Conservation (phyloP, 371 early-diverging fungal genomes). For the Syncephalastrum contaminatum region DNA sequence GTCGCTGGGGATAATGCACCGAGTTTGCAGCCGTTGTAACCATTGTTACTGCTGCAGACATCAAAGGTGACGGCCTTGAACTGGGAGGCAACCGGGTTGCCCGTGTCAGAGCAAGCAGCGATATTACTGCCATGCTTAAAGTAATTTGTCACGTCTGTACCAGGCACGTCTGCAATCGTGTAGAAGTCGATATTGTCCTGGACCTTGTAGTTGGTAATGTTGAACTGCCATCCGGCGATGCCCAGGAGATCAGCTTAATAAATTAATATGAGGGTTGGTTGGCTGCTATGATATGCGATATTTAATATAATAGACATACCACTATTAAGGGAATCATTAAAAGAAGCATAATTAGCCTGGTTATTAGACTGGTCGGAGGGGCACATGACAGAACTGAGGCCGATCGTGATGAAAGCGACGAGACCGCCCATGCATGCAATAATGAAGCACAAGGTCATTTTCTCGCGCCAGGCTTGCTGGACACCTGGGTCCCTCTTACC, state of each 20-base stretch:
- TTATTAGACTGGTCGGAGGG: slow-evolving; percentile 40
- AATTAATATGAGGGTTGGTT: slow-evolving; percentile 6
- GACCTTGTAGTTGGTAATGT: slow-evolving; percentile 28
- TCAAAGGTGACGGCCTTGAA: slow-evolving; percentile 43
- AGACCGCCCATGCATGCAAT: slow-evolving; percentile 61
- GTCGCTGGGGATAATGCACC: slow-evolving; percentile 17
- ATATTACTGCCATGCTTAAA: slow-evolving; percentile 28
- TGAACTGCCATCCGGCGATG: slow-evolving; percentile 36
- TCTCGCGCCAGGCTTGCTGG: slow-evolving; percentile 93
- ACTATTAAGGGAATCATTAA: slow-evolving; percentile 28
- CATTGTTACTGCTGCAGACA: slow-evolving; percentile 44
- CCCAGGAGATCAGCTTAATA: slow-evolving; percentile 25
- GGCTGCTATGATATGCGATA: not conserved
- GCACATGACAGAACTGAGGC: slow-evolving; percentile 55
- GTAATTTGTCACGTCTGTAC: slow-evolving; percentile 55
- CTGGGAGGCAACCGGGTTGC: slow-evolving; percentile 13
- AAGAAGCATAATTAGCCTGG: slow-evolving; percentile 41
- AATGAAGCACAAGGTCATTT: slow-evolving; percentile 76
- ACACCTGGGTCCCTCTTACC: slow-evolving; percentile 62
- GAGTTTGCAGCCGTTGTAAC: slow-evolving; percentile 26
- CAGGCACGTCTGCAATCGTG: slow-evolving; percentile 28
- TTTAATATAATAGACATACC: slow-evolving; percentile 12
- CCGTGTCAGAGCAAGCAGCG: slow-evolving; percentile 20
- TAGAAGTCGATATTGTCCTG: slow-evolving; percentile 19
- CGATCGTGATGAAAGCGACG: slow-evolving; percentile 66